These are phyloP conservation scores for Sphagnum magellanicum DNA, from an alignment of 228 moss, liverwort and hornwort species.

Conservation along the genomic window DNA sequence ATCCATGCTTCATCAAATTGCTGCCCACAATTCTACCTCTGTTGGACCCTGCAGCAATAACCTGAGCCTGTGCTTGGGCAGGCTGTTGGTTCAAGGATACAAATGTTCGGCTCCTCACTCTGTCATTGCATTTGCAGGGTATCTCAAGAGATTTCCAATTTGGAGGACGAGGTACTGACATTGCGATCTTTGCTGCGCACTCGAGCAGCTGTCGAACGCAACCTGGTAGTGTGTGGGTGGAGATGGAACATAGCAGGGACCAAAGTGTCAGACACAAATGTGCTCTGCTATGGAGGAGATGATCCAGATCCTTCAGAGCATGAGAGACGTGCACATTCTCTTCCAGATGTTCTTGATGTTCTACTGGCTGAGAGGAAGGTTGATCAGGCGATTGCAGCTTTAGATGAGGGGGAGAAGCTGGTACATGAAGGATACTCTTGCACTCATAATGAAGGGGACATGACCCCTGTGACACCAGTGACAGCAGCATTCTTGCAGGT, in stretches of 20 bases:
- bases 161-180: conserved; percentile 67
- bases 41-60: not conserved
- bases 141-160: conserved; percentile 66
- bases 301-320: conserved; percentile 27
- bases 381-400: conserved; percentile 39
- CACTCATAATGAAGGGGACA: conserved; percentile 17
- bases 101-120: too few relatives aligned
- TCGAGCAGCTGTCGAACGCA: conserved; percentile 54
- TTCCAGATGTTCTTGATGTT: conserved; percentile 67
- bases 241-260: conserved; percentile 11
- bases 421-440: conserved; percentile 21
- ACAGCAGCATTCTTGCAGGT: conserved; percentile 23
- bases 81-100: not conserved
- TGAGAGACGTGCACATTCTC: conserved; percentile 34
- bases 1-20: not conserved
- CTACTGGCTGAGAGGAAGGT: conserved; percentile 70
- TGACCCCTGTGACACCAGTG: conserved; percentile 13
- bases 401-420: conserved; percentile 68
- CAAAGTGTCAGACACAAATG: conserved; percentile 6
- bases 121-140: conserved; percentile 29
- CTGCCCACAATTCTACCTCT: too few relatives aligned
- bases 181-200: conserved; percentile 59
- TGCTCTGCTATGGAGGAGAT: conserved; percentile 15
- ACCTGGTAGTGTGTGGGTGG: conserved; percentile 48
- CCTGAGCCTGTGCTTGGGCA: not conserved